Evolutionary conservation across 2,329 filamentous ascomycete species (phyloP), one percentile per base, ranked within the genome.

Genomic region (Penicillium italicum): DNA sequence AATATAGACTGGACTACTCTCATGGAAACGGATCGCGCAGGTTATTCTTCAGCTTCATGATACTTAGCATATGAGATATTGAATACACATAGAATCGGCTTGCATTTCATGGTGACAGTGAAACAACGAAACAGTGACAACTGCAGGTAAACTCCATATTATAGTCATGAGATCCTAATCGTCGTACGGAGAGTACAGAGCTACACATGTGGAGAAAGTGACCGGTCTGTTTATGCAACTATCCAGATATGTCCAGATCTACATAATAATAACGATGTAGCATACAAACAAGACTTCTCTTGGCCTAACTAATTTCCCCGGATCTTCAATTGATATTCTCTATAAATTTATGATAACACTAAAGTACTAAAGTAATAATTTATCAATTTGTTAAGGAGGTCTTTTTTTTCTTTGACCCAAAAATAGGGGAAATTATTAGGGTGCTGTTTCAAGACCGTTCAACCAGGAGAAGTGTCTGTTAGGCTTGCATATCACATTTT

Each of bases 251-350:
- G 20, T 18, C 11, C 26, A 31, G 26, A 51, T 45, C 48, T 43
- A 42, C 26, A 46, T 33, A 24, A 12, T 33, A n/a, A 34, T 12
- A 34, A 14, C 30, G 22, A 10, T 14, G 9, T 33, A 33, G 18
- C 36, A 20, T 49, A 48, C 24, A 26, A 30, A 49, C 46, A 42
- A 33, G 47, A 20, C 46, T 22, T 33, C 2, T 50, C 26, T 52
- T 44, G 20, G 31, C 41, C 24, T 31, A n/a, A 42, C 22, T 57
- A 36, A 26, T 48, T 59, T 57, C 58, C 60, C 60, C 60, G 52
- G 58, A 62, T 62, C 56, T 57, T 55, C 61, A 50, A 56, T 57
- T 53, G 53, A 55, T 37, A 22, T 26, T 49, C 30, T 34, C 5
- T 8, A 18, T 31, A 18, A 4, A 9, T 30, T 20, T 18, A 30